phyloP scores from a whole-genome alignment of 1,284 basidiomycete genomes.

The Rhodofomes roseus region DNA sequence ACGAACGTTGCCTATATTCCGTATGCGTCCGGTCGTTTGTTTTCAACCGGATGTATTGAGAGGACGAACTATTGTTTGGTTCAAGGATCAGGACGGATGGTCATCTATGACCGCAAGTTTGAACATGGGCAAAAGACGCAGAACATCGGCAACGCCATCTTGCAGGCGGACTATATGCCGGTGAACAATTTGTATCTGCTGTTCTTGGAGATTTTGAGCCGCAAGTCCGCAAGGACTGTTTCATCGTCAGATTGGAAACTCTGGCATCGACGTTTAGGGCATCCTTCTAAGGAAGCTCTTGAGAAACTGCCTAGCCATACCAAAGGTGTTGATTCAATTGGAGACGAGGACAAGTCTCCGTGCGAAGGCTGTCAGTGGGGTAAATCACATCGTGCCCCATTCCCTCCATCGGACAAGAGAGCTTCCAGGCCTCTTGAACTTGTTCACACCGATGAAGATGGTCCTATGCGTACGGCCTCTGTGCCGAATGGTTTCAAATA shows the following conservation, averaged over 20 bases:
- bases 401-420: neutral
- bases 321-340: neutral
- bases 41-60: no score
- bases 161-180: neutral
- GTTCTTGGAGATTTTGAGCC: neutral
- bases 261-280: neutral
- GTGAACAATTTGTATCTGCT: neutral
- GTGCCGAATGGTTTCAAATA: neutral
- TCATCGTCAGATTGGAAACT: neutral
- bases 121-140: no score
- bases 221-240: neutral
- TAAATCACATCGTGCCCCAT: neutral
- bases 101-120: no score
- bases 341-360: neutral
- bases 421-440: neutral
- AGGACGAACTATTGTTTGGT: no score
- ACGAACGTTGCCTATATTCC: no score
- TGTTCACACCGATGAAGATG: neutral
- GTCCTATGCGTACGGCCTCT: neutral
- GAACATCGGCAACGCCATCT: neutral
- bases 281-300: neutral
- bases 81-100: no score
- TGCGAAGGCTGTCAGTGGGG: neutral
- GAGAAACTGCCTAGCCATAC: neutral
- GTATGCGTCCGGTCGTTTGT: no score